These are phyloP conservation scores for Gracilaria gracilis DNA, from an alignment of 23 red algal genomes.

Conservation along the genomic window DNA sequence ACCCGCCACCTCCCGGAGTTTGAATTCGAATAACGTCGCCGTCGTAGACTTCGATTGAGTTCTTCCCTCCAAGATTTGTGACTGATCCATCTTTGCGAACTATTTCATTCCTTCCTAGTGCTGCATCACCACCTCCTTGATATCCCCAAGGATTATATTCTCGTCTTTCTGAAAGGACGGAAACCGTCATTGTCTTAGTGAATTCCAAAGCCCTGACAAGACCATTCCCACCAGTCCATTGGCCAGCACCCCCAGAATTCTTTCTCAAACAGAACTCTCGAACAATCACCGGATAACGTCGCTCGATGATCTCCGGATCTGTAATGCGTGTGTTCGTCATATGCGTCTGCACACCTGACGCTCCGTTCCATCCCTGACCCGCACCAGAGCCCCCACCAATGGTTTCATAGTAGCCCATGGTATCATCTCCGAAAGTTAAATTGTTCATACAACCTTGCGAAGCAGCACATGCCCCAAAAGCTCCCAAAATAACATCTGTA, in stretches of 20 bases:
- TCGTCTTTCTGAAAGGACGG: conserved; percentile 86
- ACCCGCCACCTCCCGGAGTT: conserved; percentile 96
- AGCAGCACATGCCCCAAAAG: conserved; percentile 96
- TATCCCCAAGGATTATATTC: conserved; percentile 81
- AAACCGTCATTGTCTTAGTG: conserved; percentile 77
- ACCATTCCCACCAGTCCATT: conserved; percentile 81
- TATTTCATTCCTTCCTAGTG: conserved; percentile 67
- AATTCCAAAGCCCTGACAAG: conserved; percentile 90
- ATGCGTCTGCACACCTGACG: conserved; percentile 91
- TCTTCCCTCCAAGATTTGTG: conserved; percentile 78
- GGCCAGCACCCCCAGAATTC: conserved; percentile 74
- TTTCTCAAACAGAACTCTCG: conserved; percentile 82
- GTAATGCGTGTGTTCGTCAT: conserved; percentile 99
- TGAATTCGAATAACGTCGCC: conserved; percentile 87
- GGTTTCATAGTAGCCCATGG: conserved; percentile 96
- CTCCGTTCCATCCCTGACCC: conserved; percentile 89
- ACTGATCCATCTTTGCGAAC: conserved; percentile 24
- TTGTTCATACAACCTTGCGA: conserved; percentile 99
- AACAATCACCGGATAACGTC: conserved; percentile 93
- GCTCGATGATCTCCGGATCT: conserved; percentile 95
- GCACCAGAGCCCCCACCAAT: conserved; percentile 95
- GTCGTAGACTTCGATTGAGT: conserved; percentile 48
- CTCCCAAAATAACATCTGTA: conserved; percentile 94
- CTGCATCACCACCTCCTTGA: conserved; percentile 81
- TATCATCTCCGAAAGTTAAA: conserved; percentile 90